A percentile compares a stretch with the other conserved stretches of the same genome.
phyloP scores from a whole-genome alignment of 2,329 filamentous ascomycete genomes.

The Hypoxylon sp. region DNA sequence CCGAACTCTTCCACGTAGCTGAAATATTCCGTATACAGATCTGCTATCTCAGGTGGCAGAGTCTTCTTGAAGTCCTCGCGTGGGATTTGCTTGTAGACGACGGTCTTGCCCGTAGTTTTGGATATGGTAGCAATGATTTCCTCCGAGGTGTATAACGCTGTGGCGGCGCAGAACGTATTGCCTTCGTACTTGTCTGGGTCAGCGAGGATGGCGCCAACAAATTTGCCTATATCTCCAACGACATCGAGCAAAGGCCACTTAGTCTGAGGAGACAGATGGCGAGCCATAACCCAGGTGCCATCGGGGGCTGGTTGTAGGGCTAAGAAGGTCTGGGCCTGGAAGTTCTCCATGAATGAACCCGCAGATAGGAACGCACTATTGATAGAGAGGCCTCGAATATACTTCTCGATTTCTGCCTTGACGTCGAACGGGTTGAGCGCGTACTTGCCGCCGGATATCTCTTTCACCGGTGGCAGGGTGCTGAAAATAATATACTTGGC shows the following conservation, averaged over 20 bases:
- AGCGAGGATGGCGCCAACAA: conserved; percentile 58
- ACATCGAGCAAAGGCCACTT: conserved; percentile 63
- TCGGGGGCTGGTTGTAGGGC: conserved; percentile 52
- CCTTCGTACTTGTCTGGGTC: conserved; percentile 61
- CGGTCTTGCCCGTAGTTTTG: conserved; percentile 58
- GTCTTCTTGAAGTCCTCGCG: conserved; percentile 28
- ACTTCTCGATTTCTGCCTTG: conserved; percentile 58
- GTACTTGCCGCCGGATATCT: conserved; percentile 55
- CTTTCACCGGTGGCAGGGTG: conserved; percentile 54
- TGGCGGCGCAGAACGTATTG: conserved; percentile 62
- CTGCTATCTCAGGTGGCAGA: conserved; percentile 9
- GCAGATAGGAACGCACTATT: conserved; percentile 59
- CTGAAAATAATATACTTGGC: conserved; percentile 60
- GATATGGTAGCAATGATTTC: conserved; percentile 59
- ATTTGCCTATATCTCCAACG: conserved; percentile 62
- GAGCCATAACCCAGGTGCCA: conserved; percentile 51
- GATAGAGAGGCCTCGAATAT: conserved; percentile 57
- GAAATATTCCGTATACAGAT: conserved; percentile 28
- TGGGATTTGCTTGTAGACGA: conserved; percentile 42
- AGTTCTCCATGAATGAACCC: conserved; percentile 62
- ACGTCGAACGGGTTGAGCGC: conserved; percentile 59
- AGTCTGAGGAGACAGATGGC: conserved; percentile 50
- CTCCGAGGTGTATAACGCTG: conserved; percentile 56
- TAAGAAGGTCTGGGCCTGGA: conserved; percentile 49
- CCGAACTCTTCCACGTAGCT: conserved; percentile 26